These are phyloP conservation scores for Pleomassaria siparia DNA, from an alignment of 2,329 filamentous ascomycete genomes.

Conservation along the genomic window DNA sequence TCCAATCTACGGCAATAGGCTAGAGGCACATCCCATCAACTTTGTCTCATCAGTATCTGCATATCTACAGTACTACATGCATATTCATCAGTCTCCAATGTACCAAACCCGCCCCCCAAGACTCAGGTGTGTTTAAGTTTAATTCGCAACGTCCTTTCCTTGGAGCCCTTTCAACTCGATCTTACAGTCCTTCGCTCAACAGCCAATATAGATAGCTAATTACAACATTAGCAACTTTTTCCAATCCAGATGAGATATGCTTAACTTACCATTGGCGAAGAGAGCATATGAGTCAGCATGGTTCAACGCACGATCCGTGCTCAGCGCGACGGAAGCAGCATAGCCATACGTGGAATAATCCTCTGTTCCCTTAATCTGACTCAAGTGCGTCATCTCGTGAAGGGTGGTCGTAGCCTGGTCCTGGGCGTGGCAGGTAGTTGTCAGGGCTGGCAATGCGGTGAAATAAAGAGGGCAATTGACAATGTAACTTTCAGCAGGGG, in stretches of 20 bases:
- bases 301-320: constrained; percentile 54
- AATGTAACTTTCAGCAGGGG: constrained; percentile 55
- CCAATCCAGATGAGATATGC: not conserved
- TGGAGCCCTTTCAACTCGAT: too few species aligned
- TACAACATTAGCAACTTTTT: not conserved
- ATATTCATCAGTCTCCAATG: too few species aligned
- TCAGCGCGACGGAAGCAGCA: constrained; percentile 47
- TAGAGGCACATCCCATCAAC: too few species aligned
- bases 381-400: constrained; percentile 65
- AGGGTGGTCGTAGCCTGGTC: constrained; percentile 64
- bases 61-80: too few species aligned
- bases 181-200: not conserved
- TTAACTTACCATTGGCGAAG: constrained; percentile 6
- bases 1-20: too few species aligned
- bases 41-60: too few species aligned
- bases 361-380: constrained; percentile 56
- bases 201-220: constrained; percentile 1
- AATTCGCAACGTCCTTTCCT: too few species aligned
- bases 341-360: constrained; percentile 61
- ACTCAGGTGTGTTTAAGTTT: too few species aligned
- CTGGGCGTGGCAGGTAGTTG: constrained; percentile 59
- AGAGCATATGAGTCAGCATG: constrained; percentile 63
- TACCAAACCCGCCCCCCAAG: too few species aligned
- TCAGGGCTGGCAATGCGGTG: constrained; percentile 51
- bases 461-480: constrained; percentile 64